These are phyloP conservation scores for Plasmodium gallinaceum DNA, from an alignment of 169 alveolate species.

Conservation along the genomic window DNA sequence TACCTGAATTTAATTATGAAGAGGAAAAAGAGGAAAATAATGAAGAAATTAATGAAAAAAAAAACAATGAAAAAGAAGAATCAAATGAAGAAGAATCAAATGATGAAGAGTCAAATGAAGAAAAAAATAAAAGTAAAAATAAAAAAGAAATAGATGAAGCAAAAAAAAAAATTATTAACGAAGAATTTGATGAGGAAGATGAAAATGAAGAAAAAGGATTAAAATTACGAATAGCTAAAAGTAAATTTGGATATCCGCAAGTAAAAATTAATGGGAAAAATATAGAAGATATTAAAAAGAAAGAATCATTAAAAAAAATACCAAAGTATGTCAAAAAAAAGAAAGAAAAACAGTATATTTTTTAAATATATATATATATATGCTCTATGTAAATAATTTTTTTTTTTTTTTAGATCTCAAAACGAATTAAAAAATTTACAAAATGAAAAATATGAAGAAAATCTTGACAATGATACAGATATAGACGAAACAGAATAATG, in stretches of 20 bases:
- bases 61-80: constrained; percentile 8
- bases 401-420: constrained; percentile 28
- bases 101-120: constrained; percentile 5
- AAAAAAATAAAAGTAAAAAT: constrained; percentile 9
- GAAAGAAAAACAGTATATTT: neutral
- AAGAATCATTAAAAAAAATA: constrained; percentile 27
- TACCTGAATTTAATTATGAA: constrained; percentile 60
- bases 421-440: constrained; percentile 11
- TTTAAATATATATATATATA: neutral
- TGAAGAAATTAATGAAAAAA: neutral
- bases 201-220: constrained; percentile 59
- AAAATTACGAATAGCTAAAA: constrained; percentile 80
- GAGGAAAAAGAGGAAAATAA: constrained; percentile 2
- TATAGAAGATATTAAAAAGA: constrained; percentile 80
- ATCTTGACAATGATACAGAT: constrained; percentile 2
- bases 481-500: neutral
- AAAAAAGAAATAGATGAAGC: constrained; percentile 18
- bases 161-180: constrained; percentile 34
- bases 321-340: neutral
- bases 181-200: constrained; percentile 75
- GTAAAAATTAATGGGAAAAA: constrained; percentile 85
- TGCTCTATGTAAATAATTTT: neutral
- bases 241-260: constrained; percentile 83
- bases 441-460: neutral
- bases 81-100: neutral